Evolutionary conservation across 495 filamentous ascomycete genomes (phyloP), one percentile per base, ranked within the genome.

Genomic region (Lepraria neglecta): DNA sequence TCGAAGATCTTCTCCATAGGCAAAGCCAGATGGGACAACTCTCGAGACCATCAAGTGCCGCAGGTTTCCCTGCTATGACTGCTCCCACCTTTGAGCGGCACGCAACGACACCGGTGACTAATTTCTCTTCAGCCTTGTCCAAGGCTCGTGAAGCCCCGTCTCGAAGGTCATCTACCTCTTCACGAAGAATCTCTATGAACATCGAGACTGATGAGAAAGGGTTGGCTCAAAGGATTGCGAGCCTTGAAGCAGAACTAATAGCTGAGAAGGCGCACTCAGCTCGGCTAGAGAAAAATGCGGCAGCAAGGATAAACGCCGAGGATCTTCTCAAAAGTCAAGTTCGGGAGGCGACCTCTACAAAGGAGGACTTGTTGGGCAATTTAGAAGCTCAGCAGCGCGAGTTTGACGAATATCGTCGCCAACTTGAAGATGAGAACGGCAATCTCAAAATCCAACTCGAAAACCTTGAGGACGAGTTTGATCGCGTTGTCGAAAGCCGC

Each of bases 1-100:
- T 99, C 0, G 94, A 99, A 74, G 95, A 97, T 68, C 75, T 99
- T 11, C 79, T 97, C 19, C 92, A 98, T 74, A 85, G 91, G 40
- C 90, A 95, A 69, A 87, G 80, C 45, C 86, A 91, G 56, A 74
- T 84, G 58, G 33, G 45, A 15, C 38, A 42, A 52, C 15, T 57
- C 27, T 83, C 80, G 60, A 82, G 87, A 47, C 86, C 87, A n/a
- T 82, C 80, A 28, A 84, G 83, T 52, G 85, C 82, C 24, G 86
- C 86, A 60, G 74, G 83, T 11, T 90, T 94, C 59, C 82, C 71
- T 15, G 33, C 56, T 28, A 54, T 43, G 31, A 47, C 24, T 50
- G 46, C 40, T 6, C 58, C 60, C 17, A 53, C 48, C 3, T 61
- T 66, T 28, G 67, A 70, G 56, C 62, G 68, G n/a, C 55, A 69